Evolutionary conservation across 2,329 filamentous ascomycete genomes (phyloP).

Genomic region (Colletotrichum sp.): DNA sequence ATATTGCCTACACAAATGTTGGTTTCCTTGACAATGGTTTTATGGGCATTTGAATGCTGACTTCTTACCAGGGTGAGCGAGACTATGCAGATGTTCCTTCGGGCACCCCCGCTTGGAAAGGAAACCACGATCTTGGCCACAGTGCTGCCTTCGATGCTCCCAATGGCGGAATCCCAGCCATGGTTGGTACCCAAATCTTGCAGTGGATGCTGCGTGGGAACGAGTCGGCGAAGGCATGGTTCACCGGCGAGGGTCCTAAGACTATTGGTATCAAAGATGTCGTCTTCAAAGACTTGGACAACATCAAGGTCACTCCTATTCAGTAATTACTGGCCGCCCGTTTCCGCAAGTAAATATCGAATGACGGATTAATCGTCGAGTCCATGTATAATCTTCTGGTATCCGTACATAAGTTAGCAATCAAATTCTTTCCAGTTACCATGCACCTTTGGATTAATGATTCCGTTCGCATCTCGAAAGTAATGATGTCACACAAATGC

Average conservation of each 20-base stretch:
- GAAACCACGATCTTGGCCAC: not conserved
- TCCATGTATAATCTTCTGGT: accelerated
- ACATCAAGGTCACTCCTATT: not conserved
- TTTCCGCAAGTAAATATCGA: not conserved
- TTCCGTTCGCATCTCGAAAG: not conserved
- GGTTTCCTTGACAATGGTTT: not conserved
- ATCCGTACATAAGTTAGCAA: not conserved
- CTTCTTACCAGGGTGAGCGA: not conserved
- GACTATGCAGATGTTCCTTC: not conserved
- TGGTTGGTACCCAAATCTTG: not conserved
- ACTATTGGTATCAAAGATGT: not conserved
- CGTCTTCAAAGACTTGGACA: not conserved
- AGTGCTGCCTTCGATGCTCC: not conserved
- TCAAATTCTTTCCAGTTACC: not conserved
- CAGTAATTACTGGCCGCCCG: accelerated
- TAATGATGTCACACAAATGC: not conserved
- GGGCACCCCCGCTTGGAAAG: conserved; percentile 5
- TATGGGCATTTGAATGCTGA: not conserved
- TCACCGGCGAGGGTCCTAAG: not conserved
- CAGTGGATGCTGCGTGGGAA: conserved; percentile 6
- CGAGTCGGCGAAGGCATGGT: not conserved
- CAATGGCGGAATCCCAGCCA: not conserved
- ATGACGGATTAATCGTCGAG: not conserved
- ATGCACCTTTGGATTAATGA: not conserved
- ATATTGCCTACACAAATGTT: not conserved